phyloP scores from a whole-genome alignment of 805 yeast species.

The Wickerhamiella hasegawae region DNA sequence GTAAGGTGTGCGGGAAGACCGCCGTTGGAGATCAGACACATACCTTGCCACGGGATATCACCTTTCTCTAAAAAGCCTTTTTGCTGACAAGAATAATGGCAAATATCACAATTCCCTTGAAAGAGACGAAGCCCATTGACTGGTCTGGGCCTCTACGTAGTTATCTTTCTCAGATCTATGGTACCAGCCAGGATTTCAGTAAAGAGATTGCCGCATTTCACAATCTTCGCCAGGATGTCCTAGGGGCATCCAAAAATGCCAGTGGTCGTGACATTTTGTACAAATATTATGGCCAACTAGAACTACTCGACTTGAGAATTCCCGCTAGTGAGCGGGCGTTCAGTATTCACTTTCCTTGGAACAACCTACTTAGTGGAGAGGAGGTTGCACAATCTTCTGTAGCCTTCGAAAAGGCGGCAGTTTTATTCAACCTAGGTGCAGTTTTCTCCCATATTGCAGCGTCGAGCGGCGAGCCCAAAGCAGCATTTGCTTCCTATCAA shows the following conservation, averaged over 20 bases:
- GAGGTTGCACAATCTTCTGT: constrained; percentile 51
- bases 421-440: constrained; percentile 64
- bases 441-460: constrained; percentile 33
- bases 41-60: no score
- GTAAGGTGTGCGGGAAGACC: no score
- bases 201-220: constrained; percentile 40
- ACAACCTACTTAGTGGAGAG: constrained; percentile 43
- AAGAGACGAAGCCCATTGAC: constrained; percentile 39
- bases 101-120: constrained; percentile 21
- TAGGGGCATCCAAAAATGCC: constrained; percentile 30
- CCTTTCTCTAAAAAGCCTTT: no score
- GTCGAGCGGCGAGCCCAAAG: constrained; percentile 31
- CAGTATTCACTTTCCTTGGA: constrained; percentile 57
- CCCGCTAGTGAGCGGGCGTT: constrained; percentile 47
- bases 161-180: constrained; percentile 48
- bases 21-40: no score
- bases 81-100: background rate
- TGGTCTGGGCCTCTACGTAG: constrained; percentile 48
- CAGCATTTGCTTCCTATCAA: constrained; percentile 45
- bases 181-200: constrained; percentile 39
- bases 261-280: constrained; percentile 40
- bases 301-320: constrained; percentile 58
- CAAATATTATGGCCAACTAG: constrained; percentile 67
- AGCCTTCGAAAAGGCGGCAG: constrained; percentile 80
- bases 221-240: constrained; percentile 41